Percentiles rank a stretch among this genome's conserved stretches.
phyloP scores from a whole-genome alignment of 257 asterid species.

The Coffea eugenioides region DNA sequence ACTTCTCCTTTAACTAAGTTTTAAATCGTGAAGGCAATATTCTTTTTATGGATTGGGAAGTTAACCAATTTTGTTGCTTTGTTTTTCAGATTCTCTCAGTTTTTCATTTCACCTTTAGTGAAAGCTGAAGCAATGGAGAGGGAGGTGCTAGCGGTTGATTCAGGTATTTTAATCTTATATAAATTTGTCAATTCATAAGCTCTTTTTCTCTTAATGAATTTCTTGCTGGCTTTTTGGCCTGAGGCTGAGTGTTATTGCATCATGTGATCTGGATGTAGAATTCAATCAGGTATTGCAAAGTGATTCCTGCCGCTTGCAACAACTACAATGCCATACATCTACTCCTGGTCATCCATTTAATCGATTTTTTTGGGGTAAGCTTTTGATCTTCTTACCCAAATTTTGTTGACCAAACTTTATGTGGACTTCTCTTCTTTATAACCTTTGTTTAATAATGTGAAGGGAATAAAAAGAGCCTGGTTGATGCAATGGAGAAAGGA shows the following conservation, averaged over 20 bases:
- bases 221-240: conserved; percentile 1
- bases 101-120: conserved; percentile 81
- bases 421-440: conserved; percentile 12
- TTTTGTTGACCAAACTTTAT: background rate
- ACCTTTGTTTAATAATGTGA: conserved; percentile 22
- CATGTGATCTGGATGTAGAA: conserved; percentile 48
- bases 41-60: background rate
- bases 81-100: conserved; percentile 82
- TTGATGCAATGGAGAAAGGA: conserved; percentile 88
- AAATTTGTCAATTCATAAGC: conserved; percentile 1
- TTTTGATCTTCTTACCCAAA: conserved; percentile 15
- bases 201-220: background rate
- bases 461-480: conserved; percentile 97
- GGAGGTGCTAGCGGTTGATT: conserved; percentile 92
- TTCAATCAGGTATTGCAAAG: conserved; percentile 86
- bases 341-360: conserved; percentile 77
- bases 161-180: conserved; percentile 54
- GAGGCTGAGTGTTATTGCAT: conserved; percentile 20
- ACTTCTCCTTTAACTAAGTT: background rate
- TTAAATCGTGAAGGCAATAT: background rate
- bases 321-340: conserved; percentile 85
- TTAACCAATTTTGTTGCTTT: conserved; percentile 22
- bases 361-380: conserved; percentile 81
- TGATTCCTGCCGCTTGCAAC: conserved; percentile 85
- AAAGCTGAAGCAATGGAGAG: conserved; percentile 99